Conservation (phyloP, 257 asterid genomes). For the Solanum piurae region DNA sequence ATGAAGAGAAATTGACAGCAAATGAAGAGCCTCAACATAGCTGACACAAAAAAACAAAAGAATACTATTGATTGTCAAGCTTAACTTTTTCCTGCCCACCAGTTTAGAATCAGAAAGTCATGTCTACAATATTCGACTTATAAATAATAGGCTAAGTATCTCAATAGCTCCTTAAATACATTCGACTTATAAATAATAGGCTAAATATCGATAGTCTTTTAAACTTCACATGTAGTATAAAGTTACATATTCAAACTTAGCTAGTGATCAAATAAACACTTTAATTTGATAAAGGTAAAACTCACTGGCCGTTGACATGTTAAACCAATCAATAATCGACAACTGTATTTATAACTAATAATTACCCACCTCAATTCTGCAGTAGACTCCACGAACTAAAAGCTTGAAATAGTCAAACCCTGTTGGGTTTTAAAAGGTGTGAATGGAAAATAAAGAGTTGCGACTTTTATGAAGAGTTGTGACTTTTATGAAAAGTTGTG, state of each 20-base stretch:
- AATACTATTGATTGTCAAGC: background rate
- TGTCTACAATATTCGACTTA: background rate
- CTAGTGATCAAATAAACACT: background rate
- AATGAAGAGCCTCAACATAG: background rate
- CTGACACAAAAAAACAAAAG: background rate
- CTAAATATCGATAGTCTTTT: background rate
- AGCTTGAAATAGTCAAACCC: background rate
- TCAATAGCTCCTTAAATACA: background rate
- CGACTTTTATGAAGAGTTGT: too few relatives aligned
- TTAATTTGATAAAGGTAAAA: background rate
- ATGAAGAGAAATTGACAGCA: background rate
- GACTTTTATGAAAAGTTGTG: too few relatives aligned
- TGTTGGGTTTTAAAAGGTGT: too few relatives aligned
- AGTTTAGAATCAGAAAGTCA: background rate
- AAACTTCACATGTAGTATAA: background rate
- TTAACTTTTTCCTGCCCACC: background rate
- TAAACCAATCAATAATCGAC: background rate
- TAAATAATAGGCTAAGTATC: background rate
- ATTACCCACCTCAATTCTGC: background rate
- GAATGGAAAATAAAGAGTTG: too few relatives aligned
- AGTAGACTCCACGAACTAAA: background rate
- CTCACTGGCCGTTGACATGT: background rate
- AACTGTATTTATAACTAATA: background rate
- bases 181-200: background rate
- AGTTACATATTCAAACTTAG: background rate